Evolutionary conservation across 345 rosid genomes (phyloP).

Genomic region (thale cress (Arabidopsis thaliana)): DNA sequence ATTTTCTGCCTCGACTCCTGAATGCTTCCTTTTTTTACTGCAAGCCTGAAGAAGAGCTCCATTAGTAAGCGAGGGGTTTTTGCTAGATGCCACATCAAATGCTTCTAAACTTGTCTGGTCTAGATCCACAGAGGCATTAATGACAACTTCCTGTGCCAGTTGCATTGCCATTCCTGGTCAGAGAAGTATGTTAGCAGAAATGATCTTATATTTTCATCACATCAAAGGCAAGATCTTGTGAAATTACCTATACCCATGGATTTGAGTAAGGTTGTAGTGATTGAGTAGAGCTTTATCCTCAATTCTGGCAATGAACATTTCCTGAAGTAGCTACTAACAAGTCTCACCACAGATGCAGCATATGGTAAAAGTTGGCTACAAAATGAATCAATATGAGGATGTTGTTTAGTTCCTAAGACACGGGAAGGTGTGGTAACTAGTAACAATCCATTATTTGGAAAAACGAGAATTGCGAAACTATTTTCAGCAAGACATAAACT

Average conservation of each 20-base stretch:
- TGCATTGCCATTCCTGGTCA: constrained; percentile 72
- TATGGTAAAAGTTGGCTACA: constrained; percentile 87
- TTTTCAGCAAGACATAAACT: constrained; percentile 14
- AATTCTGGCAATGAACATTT: constrained; percentile 68
- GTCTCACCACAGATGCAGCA: constrained; percentile 66
- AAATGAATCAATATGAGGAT: constrained; percentile 37
- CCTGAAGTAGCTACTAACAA: constrained; percentile 68
- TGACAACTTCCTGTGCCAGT: constrained; percentile 66
- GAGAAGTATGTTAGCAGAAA: constrained; percentile 28
- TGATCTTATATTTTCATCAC: constrained; percentile 15
- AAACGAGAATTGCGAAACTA: background rate
- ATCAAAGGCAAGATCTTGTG: constrained; percentile 12
- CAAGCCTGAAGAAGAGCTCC: constrained; percentile 42
- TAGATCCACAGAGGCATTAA: constrained; percentile 64
- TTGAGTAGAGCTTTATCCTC: constrained; percentile 70
- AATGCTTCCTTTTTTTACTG: constrained; percentile 71
- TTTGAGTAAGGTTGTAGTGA: constrained; percentile 61
- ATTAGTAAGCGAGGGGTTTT: constrained; percentile 43
- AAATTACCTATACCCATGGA: constrained; percentile 79
- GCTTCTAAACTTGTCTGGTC: constrained; percentile 43
- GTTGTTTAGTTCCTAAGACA: constrained; percentile 19
- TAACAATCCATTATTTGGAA: background rate
- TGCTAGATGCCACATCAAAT: constrained; percentile 38
- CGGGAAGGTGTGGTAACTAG: background rate
- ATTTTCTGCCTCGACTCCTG: constrained; percentile 49